Percentiles rank a stretch among this genome's conserved stretches.
Evolutionary conservation across 306 rosid species (phyloP).

Genomic region (Bauhinia variegata): DNA sequence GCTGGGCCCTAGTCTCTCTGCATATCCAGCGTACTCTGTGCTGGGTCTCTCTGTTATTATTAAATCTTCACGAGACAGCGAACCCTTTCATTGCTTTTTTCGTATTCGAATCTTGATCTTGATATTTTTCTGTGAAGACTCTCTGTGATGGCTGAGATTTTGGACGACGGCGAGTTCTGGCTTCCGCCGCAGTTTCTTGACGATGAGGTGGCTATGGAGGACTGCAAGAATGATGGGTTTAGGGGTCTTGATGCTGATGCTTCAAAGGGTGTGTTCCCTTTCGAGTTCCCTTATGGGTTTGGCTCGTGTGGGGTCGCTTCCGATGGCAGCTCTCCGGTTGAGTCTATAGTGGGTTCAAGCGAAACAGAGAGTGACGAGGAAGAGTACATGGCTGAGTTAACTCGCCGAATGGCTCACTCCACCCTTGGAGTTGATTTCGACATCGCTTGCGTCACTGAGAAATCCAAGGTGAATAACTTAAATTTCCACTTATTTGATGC

Average conservation of each 20-base stretch:
- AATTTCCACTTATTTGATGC: neutral
- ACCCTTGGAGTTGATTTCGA: conserved; percentile 41
- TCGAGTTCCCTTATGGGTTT: conserved; percentile 40
- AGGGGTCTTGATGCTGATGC: neutral
- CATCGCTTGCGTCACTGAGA: conserved; percentile 12
- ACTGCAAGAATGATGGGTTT: neutral
- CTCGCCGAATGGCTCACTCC: conserved; percentile 60
- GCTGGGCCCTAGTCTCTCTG: conserved; percentile 30
- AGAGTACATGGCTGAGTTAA: conserved; percentile 63
- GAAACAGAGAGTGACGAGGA: conserved; percentile 85
- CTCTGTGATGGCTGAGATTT: conserved; percentile 51
- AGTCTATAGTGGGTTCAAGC: conserved; percentile 58
- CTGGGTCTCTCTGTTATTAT: conserved; percentile 15
- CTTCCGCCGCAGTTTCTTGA: conserved; percentile 80
- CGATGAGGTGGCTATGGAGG: conserved; percentile 33
- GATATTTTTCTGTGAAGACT: neutral
- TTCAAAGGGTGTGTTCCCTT: conserved; percentile 33
- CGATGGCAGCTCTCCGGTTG: conserved; percentile 62
- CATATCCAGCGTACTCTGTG: conserved; percentile 22
- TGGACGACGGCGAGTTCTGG: conserved; percentile 80
- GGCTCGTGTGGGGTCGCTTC: conserved; percentile 38
- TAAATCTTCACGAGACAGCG: conserved; percentile 38
- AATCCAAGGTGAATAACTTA: conserved; percentile 46
- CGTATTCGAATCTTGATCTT: neutral
- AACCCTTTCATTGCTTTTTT: neutral